A percentile compares a stretch with the other conserved stretches of the same genome.
Evolutionary conservation across 805 yeast genomes (phyloP).

Genomic region (Myxozyma lipomycoides): DNA sequence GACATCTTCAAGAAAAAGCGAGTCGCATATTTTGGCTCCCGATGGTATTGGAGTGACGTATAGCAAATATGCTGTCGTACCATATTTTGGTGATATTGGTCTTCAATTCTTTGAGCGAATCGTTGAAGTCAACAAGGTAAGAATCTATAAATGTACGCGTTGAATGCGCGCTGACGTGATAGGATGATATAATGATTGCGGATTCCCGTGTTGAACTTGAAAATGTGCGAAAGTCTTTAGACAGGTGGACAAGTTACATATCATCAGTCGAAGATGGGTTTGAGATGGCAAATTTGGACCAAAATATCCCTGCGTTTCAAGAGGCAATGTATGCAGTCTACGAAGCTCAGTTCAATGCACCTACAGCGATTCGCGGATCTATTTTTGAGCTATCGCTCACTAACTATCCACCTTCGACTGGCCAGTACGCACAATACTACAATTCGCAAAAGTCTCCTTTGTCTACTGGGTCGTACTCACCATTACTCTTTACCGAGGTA

Average conservation of each 20-base stretch:
- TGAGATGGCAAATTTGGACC: conserved; percentile 14
- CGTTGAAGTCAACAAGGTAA: conserved; percentile 15
- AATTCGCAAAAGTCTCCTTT: conserved; percentile 53
- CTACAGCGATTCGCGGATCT: conserved; percentile 14
- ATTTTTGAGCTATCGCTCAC: conserved; percentile 58
- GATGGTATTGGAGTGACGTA: conserved; percentile 78
- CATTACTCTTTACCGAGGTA: conserved; percentile 59
- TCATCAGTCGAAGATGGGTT: conserved; percentile 4
- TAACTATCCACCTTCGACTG: conserved; percentile 58
- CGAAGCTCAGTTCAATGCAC: conserved; percentile 15
- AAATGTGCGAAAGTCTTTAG: conserved; percentile 66
- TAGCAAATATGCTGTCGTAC: conserved; percentile 72
- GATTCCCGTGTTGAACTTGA: conserved; percentile 64
- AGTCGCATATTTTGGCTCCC: conserved; percentile 75
- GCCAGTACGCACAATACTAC: conserved; percentile 44
- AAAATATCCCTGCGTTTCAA: conserved; percentile 38
- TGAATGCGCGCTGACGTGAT: too few species aligned
- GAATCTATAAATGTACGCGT: neutral
- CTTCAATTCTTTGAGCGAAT: conserved; percentile 44
- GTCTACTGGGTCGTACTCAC: conserved; percentile 58
- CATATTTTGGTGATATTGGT: conserved; percentile 83
- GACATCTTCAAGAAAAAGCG: conserved; percentile 49
- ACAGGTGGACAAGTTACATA: conserved; percentile 59
- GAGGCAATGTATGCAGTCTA: conserved; percentile 44
- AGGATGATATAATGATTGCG: conserved; percentile 40